These are phyloP conservation scores for Phyllosticta citribraziliensis DNA, from an alignment of 2,329 filamentous ascomycete species.

Conservation along the genomic window DNA sequence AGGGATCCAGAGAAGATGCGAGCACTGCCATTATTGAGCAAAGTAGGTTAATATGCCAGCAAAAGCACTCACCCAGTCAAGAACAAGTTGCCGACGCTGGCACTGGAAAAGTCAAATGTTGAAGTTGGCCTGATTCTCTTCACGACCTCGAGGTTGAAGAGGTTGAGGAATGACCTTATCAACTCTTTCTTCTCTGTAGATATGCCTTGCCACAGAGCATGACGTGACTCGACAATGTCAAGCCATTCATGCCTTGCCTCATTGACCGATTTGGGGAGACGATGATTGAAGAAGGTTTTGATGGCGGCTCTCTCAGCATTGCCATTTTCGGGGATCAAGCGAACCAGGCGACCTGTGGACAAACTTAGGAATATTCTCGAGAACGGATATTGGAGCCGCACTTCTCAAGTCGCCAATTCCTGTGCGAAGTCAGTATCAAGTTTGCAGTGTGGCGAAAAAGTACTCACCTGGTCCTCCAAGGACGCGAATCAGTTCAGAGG, in stretches of 20 bases:
- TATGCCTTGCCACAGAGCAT: constrained; percentile 57
- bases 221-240: constrained; percentile 75
- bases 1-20: constrained; percentile 87
- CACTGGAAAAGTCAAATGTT: constrained; percentile 40
- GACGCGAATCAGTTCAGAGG: constrained; percentile 85
- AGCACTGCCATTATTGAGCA: constrained; percentile 39
- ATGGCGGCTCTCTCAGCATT: constrained; percentile 55
- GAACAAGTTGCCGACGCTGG: constrained; percentile 43
- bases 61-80: constrained; percentile 35
- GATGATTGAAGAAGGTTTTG: constrained; percentile 77
- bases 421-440: constrained; percentile 15
- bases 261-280: constrained; percentile 54
- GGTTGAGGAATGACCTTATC: constrained; percentile 40
- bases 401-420: constrained; percentile 67
- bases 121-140: constrained; percentile 37
- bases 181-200: constrained; percentile 42
- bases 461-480: constrained; percentile 78
- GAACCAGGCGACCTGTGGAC: constrained; percentile 65
- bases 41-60: constrained; percentile 47
- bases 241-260: constrained; percentile 72
- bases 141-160: constrained; percentile 41
- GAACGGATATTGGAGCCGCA: constrained; percentile 30
- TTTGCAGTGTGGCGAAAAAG: constrained; percentile 13
- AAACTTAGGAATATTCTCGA: background rate
- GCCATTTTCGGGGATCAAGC: constrained; percentile 64